Base-by-base conservation (phyloP, 2,329 filamentous ascomycete genomes). In the Aspergillus glaucus region DNA sequence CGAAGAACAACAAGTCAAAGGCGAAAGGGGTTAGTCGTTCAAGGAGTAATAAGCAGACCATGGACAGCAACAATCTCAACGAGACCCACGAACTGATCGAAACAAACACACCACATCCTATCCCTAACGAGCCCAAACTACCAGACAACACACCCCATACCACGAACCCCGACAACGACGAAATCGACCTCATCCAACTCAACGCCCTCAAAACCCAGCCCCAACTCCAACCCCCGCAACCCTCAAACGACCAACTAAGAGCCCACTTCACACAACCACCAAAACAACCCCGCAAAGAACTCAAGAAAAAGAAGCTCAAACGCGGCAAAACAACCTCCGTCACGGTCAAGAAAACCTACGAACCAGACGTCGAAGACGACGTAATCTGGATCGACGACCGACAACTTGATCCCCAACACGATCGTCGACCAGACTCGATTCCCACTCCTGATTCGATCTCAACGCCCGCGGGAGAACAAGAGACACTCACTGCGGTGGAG, bases 301-400 rank as follows among this genome's bases (percentile, higher is more conserved):
- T 50, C 50, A 72, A 52, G 62, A 77, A 70, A 67, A 72, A 63
- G 53, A 73, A 71, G 45, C 45, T 65, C 17, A 77, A 73, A 56
- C 67, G 75, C 50, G 66, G 68, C 34, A 74, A 74, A 50, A 69
- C 69, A 4, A 68, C 64, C 0, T 70, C 69, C 4, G 57, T 62
- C 4, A 59, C 63, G 2, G 50, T 65, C 3, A 59, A 61, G 15
- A 68, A 64, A 39, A 53, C 59, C 3, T 53, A 55, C 30, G 55
- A 63, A 26, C 51, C 62, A 4, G 65, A 62, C 43, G 52, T 63
- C n/a, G 68, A 72, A 43, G 65, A 66, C 30, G 69, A 73, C 45
- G 67, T 73, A 19, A 66, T 72, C 30, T 73, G 70, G 69, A 48
- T 73, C 5, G 67, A 69, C 7, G 64, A 66, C 5, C 56, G 52